phyloP scores from a whole-genome alignment of 345 rosid species.

The Eucalyptus guilfoylei region DNA sequence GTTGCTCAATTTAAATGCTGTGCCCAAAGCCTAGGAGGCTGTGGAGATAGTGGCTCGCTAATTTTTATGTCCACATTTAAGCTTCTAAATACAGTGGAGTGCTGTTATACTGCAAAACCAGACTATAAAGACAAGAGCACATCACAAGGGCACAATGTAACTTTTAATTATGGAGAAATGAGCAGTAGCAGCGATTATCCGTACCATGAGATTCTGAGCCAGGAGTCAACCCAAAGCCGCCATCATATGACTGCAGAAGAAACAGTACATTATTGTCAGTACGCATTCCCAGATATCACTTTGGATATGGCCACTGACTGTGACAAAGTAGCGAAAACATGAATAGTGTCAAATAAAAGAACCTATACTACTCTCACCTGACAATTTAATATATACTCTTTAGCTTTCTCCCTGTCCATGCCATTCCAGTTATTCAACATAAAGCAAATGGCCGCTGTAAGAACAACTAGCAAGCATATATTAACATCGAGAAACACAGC shows the following conservation, averaged over 20 bases:
- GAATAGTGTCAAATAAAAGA: not conserved
- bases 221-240: conserved; percentile 92
- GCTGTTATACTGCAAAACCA: not conserved
- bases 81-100: not conserved
- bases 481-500: not conserved
- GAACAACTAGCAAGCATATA: conserved; percentile 10
- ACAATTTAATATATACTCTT: conserved; percentile 64
- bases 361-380: conserved; percentile 24
- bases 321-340: not conserved
- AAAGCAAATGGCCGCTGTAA: conserved; percentile 74
- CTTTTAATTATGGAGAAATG: not conserved
- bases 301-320: not conserved
- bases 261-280: not conserved
- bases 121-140: not conserved
- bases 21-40: not conserved
- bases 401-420: conserved; percentile 73
- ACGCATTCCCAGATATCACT: not conserved
- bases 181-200: not conserved
- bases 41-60: not conserved
- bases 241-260: conserved; percentile 78
- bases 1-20: not conserved
- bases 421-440: conserved; percentile 85
- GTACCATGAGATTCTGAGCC: conserved; percentile 95
- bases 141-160: not conserved
- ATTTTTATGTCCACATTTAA: not conserved